Conservation (phyloP, 345 rosid species). For the Arabidopsis arenosa region DNA sequence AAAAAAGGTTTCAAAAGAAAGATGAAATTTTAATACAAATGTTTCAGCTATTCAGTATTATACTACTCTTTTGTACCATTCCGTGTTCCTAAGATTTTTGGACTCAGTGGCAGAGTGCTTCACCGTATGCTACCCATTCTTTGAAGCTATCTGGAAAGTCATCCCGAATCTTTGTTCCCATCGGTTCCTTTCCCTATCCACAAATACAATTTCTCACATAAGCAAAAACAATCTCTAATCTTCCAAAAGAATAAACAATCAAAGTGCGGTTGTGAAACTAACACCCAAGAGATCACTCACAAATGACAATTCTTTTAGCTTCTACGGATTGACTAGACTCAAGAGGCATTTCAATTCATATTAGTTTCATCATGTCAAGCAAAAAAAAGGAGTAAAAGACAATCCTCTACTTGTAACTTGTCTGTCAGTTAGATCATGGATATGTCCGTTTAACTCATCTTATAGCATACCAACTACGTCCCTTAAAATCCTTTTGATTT, state of each 20-base stretch:
- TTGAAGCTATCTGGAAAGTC: constrained; percentile 75
- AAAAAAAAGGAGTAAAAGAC: neutral
- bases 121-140: constrained; percentile 78
- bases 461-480: constrained; percentile 12
- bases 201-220: neutral
- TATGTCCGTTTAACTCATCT: constrained; percentile 13
- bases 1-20: neutral
- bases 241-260: neutral
- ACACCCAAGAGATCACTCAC: neutral
- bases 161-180: constrained; percentile 54
- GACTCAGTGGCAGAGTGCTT: constrained; percentile 69
- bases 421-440: neutral
- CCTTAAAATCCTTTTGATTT: neutral
- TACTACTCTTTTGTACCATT: constrained; percentile 30
- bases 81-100: constrained; percentile 28
- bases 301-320: neutral
- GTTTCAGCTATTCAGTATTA: constrained; percentile 27
- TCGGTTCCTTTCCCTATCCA: constrained; percentile 59
- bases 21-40: neutral
- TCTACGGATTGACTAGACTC: neutral
- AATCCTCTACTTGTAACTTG: neutral
- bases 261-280: neutral
- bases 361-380: neutral
- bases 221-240: neutral
- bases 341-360: neutral